Conservation (phyloP, 106 monocot species). For the Dendrobium chrysotoxum region DNA sequence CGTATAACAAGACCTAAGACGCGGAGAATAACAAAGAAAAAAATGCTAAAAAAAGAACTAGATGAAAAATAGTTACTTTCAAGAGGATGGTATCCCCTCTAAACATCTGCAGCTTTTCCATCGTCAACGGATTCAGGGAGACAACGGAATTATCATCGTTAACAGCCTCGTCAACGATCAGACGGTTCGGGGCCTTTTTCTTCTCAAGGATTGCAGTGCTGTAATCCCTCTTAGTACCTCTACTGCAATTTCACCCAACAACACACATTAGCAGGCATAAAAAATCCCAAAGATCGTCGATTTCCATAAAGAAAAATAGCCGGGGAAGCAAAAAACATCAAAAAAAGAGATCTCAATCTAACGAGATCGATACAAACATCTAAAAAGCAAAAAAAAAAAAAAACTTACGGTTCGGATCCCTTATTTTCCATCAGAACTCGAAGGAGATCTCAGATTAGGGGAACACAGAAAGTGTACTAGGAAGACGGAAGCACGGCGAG, state of each 20-base stretch:
- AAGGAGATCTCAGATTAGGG: not conserved
- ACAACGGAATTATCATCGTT: slow-evolving; percentile 64
- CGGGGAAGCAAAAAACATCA: not conserved
- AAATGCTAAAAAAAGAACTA: not conserved
- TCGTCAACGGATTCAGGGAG: slow-evolving; percentile 38
- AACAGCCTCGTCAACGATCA: slow-evolving; percentile 49
- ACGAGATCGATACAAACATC: not conserved
- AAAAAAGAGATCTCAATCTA: not conserved
- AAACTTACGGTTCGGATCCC: slow-evolving; percentile 30
- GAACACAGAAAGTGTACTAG: not conserved
- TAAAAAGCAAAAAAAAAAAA: not conserved
- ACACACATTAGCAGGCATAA: not conserved
- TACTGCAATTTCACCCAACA: slow-evolving; percentile 18
- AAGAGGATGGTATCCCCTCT: slow-evolving; percentile 47
- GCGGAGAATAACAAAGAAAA: not conserved
- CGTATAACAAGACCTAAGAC: not conserved
- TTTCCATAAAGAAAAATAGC: not conserved
- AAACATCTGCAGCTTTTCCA: slow-evolving; percentile 66
- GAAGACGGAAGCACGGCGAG: not conserved
- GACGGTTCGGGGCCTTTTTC: slow-evolving; percentile 55
- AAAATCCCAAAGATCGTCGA: not conserved
- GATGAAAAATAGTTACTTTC: slow-evolving; percentile 23
- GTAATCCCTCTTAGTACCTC: slow-evolving; percentile 56
- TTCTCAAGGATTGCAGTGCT: slow-evolving; percentile 62
- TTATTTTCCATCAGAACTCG: slow-evolving; percentile 17